These are phyloP conservation scores for Iris macrosiphon DNA, from an alignment of 106 monocot genomes.

Conservation along the genomic window DNA sequence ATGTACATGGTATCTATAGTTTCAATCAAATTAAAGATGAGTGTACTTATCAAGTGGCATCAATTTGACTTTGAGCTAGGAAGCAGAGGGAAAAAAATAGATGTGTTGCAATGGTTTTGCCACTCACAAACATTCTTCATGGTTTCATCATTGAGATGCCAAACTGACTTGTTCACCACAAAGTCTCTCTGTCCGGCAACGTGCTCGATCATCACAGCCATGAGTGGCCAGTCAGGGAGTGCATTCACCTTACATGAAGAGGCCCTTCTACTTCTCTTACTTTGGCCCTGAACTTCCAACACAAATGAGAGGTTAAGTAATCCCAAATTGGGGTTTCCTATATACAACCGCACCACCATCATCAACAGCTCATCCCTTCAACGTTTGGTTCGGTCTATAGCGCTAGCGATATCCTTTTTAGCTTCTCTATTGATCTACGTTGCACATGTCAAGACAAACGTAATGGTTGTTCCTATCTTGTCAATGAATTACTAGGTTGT, in stretches of 20 bases:
- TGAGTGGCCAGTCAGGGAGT: conserved; percentile 66
- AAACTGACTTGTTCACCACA: conserved; percentile 67
- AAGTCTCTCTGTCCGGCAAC: conserved; percentile 49
- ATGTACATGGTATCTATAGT: conserved; percentile 70
- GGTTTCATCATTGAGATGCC: conserved; percentile 74
- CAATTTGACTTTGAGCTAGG: too few species aligned
- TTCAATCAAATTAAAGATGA: not conserved
- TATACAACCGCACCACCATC: not conserved
- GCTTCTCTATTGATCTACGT: too few species aligned
- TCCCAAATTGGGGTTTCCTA: not conserved
- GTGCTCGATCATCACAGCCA: conserved; percentile 85
- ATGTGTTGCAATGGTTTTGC: too few species aligned
- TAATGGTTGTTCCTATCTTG: not conserved
- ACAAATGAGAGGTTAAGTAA: not conserved
- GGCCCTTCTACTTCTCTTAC: conserved; percentile 7
- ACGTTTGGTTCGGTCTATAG: too few species aligned
- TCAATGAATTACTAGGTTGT: not conserved
- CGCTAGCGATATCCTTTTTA: too few species aligned
- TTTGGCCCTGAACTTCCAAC: not conserved
- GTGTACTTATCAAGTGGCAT: not conserved
- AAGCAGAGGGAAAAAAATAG: too few species aligned
- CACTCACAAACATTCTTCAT: conserved; percentile 79
- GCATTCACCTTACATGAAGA: conserved; percentile 40
- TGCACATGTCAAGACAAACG: too few species aligned
- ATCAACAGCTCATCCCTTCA: not conserved